Evolutionary conservation across 176 grass and related monocot species (phyloP).

Genomic region (Alloteropsis semialata): DNA sequence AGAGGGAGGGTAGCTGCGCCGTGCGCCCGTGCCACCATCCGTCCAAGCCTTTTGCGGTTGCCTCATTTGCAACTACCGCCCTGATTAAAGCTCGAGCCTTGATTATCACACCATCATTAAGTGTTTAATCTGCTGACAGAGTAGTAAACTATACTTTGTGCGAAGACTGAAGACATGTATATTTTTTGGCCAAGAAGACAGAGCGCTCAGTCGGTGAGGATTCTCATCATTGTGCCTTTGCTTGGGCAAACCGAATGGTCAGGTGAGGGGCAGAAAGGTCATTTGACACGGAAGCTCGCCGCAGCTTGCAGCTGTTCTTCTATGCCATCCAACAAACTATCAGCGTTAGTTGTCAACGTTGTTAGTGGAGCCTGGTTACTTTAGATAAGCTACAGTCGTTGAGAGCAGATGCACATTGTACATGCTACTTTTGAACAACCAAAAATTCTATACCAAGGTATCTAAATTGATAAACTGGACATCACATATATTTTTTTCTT

Average conservation of each 20-base stretch:
- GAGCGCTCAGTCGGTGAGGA: neutral
- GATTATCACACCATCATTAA: slow-evolving; percentile 1
- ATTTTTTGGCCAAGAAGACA: neutral
- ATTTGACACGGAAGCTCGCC: neutral
- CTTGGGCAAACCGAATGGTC: neutral
- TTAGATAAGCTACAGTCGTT: neutral
- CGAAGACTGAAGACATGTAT: neutral
- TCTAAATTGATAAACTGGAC: neutral
- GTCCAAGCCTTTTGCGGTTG: neutral
- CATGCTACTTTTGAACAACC: neutral
- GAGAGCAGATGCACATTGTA: neutral
- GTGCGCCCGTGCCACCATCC: slow-evolving; percentile 22
- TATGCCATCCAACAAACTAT: neutral
- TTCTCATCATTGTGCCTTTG: slow-evolving; percentile 16
- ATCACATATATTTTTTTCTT: neutral
- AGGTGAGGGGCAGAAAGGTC: neutral
- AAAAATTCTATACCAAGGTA: neutral
- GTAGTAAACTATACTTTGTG: neutral
- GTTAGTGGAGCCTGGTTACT: neutral
- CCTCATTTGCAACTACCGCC: slow-evolving; percentile 27
- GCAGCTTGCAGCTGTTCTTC: neutral
- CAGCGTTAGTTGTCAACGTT: neutral
- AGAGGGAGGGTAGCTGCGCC: neutral
- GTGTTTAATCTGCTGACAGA: neutral
- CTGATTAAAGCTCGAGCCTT: slow-evolving; percentile 18